Conservation (phyloP, 768 basidiomycete species). For the Polyporus arcularius region DNA sequence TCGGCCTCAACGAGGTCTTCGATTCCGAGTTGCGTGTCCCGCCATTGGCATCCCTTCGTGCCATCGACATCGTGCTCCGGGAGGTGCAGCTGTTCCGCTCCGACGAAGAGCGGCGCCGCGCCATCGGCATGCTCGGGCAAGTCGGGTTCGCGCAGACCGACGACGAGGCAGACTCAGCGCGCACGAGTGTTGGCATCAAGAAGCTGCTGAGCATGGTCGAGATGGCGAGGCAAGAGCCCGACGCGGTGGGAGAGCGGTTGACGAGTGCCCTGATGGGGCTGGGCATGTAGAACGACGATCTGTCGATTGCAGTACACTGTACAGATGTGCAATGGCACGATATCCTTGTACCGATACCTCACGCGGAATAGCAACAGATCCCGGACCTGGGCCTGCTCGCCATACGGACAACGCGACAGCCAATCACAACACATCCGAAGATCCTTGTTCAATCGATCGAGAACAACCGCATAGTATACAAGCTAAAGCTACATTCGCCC, state of each 20-base stretch:
- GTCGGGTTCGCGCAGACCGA: slow-evolving; percentile 65
- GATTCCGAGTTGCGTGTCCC: slow-evolving; percentile 86
- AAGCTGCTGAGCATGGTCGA: slow-evolving; percentile 88
- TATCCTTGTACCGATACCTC: too few relatives aligned
- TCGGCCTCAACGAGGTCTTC: slow-evolving; percentile 88
- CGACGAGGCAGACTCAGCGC: slow-evolving; percentile 44
- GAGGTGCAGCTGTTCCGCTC: slow-evolving; percentile 78
- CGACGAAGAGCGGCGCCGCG: slow-evolving; percentile 52
- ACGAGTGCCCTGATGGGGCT: slow-evolving; percentile 63
- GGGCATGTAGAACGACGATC: slow-evolving; percentile 29
- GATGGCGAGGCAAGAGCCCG: slow-evolving; percentile 96
- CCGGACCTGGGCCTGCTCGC: too few relatives aligned
- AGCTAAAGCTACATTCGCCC: slow-evolving; percentile 8
- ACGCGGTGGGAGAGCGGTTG: slow-evolving; percentile 73
- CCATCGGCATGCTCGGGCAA: slow-evolving; percentile 67
- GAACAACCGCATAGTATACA: neutral
- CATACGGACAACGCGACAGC: too few relatives aligned
- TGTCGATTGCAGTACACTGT: too few relatives aligned
- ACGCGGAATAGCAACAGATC: too few relatives aligned
- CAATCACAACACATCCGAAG: too few relatives aligned
- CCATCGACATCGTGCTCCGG: slow-evolving; percentile 75
- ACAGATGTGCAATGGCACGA: neutral
- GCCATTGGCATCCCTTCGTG: slow-evolving; percentile 68
- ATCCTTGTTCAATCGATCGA: neutral
- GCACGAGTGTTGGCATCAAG: slow-evolving; percentile 88